phyloP scores from a whole-genome alignment of 2,329 filamentous ascomycete species.

The Fusarium hainanense region DNA sequence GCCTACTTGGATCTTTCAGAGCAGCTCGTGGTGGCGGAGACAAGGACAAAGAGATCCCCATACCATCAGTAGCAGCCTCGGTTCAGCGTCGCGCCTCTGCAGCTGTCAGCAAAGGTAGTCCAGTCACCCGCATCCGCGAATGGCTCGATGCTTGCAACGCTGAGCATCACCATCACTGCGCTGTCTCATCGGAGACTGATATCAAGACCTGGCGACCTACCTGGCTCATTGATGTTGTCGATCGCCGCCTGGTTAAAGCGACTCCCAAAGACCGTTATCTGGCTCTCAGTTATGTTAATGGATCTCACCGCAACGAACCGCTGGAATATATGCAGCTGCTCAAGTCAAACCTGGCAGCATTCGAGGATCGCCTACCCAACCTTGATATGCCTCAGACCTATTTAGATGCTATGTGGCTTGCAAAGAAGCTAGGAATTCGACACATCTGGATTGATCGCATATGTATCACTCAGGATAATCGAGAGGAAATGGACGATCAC shows the following conservation, averaged over 20 bases:
- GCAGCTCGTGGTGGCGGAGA: conserved; percentile 48
- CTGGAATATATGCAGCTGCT: conserved; percentile 49
- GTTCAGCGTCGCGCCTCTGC: conserved; percentile 49
- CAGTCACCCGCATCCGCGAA: conserved; percentile 54
- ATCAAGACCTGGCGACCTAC: conserved; percentile 53
- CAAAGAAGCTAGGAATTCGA: conserved; percentile 56
- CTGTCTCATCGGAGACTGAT: conserved; percentile 41
- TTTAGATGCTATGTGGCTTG: conserved; percentile 58
- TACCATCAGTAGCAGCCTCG: conserved; percentile 35
- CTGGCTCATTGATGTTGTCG: conserved; percentile 56
- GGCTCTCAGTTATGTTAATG: conserved; percentile 61
- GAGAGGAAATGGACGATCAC: conserved; percentile 53
- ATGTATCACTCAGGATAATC: conserved; percentile 59
- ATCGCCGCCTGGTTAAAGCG: conserved; percentile 53
- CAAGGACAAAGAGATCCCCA: conserved; percentile 40
- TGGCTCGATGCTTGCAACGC: conserved; percentile 58
- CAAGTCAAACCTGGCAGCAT: conserved; percentile 52
- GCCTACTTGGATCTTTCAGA: conserved; percentile 51
- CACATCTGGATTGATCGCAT: conserved; percentile 61
- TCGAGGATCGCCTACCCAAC: conserved; percentile 52
- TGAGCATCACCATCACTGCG: conserved; percentile 57
- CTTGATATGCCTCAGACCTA: conserved; percentile 55
- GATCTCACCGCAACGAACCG: conserved; percentile 45
- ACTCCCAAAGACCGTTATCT: conserved; percentile 56
- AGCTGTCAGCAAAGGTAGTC: conserved; percentile 49